Conservation (phyloP, 73 alveolate genomes). For the Paramecium biaurelia region DNA sequence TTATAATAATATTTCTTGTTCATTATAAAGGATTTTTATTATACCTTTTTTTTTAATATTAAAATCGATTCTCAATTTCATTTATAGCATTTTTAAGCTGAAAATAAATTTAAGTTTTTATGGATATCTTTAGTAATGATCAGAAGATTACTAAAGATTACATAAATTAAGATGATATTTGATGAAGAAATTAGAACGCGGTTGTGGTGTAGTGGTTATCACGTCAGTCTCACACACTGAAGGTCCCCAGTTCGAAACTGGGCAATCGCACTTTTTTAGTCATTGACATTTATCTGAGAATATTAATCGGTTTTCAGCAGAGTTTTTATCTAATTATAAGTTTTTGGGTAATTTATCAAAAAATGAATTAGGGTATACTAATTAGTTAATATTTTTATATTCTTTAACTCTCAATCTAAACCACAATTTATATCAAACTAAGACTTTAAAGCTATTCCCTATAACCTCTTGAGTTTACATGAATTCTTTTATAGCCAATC, state of each 20-base stretch:
- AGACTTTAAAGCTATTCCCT: background rate
- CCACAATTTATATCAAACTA: background rate
- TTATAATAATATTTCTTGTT: constrained; percentile 83
- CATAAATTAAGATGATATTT: background rate
- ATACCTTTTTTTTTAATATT: constrained; percentile 72
- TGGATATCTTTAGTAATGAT: background rate
- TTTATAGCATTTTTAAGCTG: constrained; percentile 55
- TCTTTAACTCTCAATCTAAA: background rate
- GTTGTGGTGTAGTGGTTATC: background rate
- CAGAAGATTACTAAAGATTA: background rate
- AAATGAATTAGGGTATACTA: background rate
- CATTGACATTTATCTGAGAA: background rate
- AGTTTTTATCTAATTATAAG: background rate
- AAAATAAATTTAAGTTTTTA: constrained; percentile 67
- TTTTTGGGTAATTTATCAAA: background rate
- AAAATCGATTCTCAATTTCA: constrained; percentile 61
- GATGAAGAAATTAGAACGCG: background rate
- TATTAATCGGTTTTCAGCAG: background rate
- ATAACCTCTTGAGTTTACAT: background rate
- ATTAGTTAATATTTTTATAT: background rate
- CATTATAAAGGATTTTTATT: constrained; percentile 48
- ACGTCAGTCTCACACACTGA: background rate
- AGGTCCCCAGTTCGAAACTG: constrained; percentile 7
- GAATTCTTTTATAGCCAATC: background rate
- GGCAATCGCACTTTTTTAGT: background rate